Base-by-base conservation (phyloP, 164 flowering plant genomes). In the Nelumbo lutea region DNA sequence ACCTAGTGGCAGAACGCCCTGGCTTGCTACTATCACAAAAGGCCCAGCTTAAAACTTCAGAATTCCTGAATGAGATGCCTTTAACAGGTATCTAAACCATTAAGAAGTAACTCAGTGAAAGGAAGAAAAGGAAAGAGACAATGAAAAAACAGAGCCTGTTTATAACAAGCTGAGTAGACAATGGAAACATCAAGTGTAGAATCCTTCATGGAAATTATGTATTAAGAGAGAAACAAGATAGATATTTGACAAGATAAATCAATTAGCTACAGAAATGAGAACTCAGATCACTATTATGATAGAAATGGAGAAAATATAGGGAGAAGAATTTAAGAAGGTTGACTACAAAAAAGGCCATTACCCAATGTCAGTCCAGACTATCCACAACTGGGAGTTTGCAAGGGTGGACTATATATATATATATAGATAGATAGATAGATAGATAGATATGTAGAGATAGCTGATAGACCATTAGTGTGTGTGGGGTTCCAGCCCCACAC, bases 1-100 rank as follows among this genome's bases (percentile, higher is more conserved):
- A 82, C 97, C 91, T 81, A 41, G 71, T 51, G 50, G 81, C 42
- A n/a, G 84, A 75, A 56, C 85, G 97, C 47, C 89, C 92, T 60
- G 96, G 94, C 77, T 92, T 92, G 79, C 89, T 87, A 82, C 89
- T 89, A 76, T 91, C 90, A 75, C 90, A 90, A 65, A 78, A 77
- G 42, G 93, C 93, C 84, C 92, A 79, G 68, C 86, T 83, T 75
- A 92, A 77, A 75, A 88, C 66, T 70, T 85, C 73, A 6, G 97
- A 92, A 59, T 86, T 81, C 66, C 66, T 80, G 73, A 92, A 81
- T n/a, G 84, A 83, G 78, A 92, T 82, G 69, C 90, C 92, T 77
- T 82, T 87, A 5, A 75, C 66, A 41, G 97, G 89, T 78, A 92
- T 79, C 97, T 92, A 82, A 68, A 76, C 70, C 62, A 80, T n/a